phyloP scores from a whole-genome alignment of 2,329 filamentous ascomycete genomes.

The Albifimbria verrucaria region DNA sequence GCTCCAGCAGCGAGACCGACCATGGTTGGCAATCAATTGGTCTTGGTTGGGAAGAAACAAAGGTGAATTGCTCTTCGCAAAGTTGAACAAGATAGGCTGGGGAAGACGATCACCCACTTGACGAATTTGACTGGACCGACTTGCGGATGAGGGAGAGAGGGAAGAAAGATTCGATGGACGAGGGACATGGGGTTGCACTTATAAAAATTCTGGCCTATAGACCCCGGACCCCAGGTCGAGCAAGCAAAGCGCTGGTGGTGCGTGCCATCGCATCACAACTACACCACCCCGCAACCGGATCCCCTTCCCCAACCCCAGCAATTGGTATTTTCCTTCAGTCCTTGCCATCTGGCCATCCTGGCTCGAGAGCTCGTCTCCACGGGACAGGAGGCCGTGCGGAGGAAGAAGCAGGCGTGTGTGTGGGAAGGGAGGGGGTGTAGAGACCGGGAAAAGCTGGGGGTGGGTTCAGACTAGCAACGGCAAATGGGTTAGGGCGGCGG shows the following conservation, averaged over 20 bases:
- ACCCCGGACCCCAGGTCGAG: neutral
- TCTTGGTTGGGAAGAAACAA: neutral
- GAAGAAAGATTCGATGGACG: neutral
- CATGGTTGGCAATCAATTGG: slow-evolving; percentile 2
- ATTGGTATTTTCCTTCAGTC: neutral
- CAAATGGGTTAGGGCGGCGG: neutral
- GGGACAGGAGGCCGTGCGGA: neutral
- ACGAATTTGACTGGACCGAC: neutral
- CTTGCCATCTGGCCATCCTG: neutral
- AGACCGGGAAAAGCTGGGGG: neutral
- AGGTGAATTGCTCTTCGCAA: neutral
- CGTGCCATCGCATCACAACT: neutral
- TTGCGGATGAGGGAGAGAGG: neutral
- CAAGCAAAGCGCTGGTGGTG: neutral
- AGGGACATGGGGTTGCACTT: neutral
- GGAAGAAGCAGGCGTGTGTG: neutral
- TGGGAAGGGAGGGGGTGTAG: neutral
- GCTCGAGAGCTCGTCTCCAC: neutral
- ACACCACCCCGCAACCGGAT: neutral
- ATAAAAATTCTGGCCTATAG: neutral
- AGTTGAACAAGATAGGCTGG: neutral
- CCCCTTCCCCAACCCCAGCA: neutral
- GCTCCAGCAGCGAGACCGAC: slow-evolving; percentile 4
- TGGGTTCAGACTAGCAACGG: neutral
- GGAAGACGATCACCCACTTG: neutral